Percentiles rank a stretch among this genome's conserved stretches.
Conservation (phyloP, 768 basidiomycete species). For the Naganishia kalamii region DNA sequence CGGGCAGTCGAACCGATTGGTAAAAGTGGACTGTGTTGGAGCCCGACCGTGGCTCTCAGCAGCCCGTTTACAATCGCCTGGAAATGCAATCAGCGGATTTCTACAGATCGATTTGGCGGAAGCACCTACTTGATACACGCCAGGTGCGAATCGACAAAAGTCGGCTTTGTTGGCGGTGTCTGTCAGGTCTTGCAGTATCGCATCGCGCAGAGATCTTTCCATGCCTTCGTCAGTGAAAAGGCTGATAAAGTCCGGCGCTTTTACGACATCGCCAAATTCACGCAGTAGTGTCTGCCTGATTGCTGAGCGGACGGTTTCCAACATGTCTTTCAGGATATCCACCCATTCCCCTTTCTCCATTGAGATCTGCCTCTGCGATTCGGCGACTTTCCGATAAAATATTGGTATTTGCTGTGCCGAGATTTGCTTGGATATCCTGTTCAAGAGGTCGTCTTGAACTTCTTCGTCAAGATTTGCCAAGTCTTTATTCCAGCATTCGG, state of each 20-base stretch:
- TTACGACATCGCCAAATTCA: conserved; percentile 62
- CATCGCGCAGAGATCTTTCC: conserved; percentile 65
- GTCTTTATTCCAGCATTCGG: conserved; percentile 77
- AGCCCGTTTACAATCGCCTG: conserved; percentile 57
- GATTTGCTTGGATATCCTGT: conserved; percentile 65
- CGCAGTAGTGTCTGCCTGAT: conserved; percentile 60
- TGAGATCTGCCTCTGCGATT: conserved; percentile 38
- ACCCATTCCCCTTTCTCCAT: conserved; percentile 52
- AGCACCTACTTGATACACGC: conserved; percentile 57
- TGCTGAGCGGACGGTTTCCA: conserved; percentile 57
- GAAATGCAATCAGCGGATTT: background rate
- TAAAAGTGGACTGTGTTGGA: conserved; percentile 59
- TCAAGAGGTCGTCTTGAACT: conserved; percentile 62
- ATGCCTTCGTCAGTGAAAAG: conserved; percentile 68
- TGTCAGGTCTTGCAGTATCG: conserved; percentile 62
- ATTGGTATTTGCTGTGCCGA: conserved; percentile 60
- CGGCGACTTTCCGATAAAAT: conserved; percentile 51
- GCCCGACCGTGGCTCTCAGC: conserved; percentile 29
- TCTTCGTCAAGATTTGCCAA: conserved; percentile 66
- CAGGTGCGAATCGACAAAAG: conserved; percentile 54
- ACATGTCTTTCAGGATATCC: conserved; percentile 62
- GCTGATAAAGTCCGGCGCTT: conserved; percentile 63
- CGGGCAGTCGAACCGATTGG: conserved; percentile 65
- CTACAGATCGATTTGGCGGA: too few relatives aligned
- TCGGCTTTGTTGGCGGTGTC: conserved; percentile 57